phyloP scores from a whole-genome alignment of 139 green algal species.

The Picochlorum sp. region DNA sequence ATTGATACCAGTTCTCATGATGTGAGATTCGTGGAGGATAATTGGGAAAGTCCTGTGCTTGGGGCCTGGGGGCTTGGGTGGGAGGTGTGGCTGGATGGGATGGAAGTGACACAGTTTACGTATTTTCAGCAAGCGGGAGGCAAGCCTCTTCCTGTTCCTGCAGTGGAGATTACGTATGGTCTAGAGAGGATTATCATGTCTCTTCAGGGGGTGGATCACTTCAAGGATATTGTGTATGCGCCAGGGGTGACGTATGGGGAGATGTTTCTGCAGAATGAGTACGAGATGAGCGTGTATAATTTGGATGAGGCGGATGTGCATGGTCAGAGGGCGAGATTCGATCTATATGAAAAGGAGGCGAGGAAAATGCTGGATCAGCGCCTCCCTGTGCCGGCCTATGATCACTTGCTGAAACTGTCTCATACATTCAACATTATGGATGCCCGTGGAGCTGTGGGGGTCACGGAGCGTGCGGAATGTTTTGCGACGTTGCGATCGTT shows the following conservation, averaged over 20 bases:
- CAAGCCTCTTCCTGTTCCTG: slow-evolving; percentile 58
- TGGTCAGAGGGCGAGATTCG: slow-evolving; percentile 65
- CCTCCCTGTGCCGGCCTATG: slow-evolving; percentile 92
- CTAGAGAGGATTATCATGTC: slow-evolving; percentile 97
- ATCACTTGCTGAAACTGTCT: slow-evolving; percentile 93
- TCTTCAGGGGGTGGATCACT: slow-evolving; percentile 91
- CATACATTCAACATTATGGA: slow-evolving; percentile 99
- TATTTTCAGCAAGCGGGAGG: slow-evolving; percentile 94
- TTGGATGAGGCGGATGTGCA: slow-evolving; percentile 82
- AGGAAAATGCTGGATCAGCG: slow-evolving; percentile 72
- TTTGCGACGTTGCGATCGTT: slow-evolving; percentile 86
- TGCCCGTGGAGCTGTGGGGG: slow-evolving; percentile 81
- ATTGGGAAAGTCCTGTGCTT: slow-evolving; percentile 96
- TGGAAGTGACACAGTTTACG: slow-evolving; percentile 98
- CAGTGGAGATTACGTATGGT: slow-evolving; percentile 98
- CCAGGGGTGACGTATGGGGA: slow-evolving; percentile 86
- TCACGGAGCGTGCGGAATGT: slow-evolving; percentile 89
- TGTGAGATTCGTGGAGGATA: slow-evolving; percentile 98
- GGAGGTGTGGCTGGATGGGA: slow-evolving; percentile 97
- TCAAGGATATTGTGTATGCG: slow-evolving; percentile 88
- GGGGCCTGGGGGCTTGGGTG: slow-evolving; percentile 95
- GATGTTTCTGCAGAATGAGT: slow-evolving; percentile 97
- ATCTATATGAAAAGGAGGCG: slow-evolving; percentile 72
- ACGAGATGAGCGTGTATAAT: slow-evolving; percentile 84
- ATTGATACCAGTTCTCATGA: slow-evolving; percentile 79